phyloP scores from a whole-genome alignment of 768 basidiomycete species.

The Leccinum olivaceopallidum region DNA sequence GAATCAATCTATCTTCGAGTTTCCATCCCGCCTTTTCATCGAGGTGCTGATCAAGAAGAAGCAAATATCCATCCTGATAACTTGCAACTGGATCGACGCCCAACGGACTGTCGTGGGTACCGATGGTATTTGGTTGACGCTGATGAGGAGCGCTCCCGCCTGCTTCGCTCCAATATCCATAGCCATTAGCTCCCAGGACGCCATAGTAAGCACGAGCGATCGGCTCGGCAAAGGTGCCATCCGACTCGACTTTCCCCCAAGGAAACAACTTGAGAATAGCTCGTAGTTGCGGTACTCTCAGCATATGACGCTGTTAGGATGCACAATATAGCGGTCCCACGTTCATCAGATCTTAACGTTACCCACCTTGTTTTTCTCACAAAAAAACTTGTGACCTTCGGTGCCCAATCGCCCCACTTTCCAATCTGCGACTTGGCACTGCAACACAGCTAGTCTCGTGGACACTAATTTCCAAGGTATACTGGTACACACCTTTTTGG shows the following conservation, averaged over 20 bases:
- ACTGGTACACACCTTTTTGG: conserved; percentile 22
- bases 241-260: conserved; percentile 44
- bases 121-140: conserved; percentile 17
- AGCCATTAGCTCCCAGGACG: conserved; percentile 40
- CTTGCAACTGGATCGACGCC: conserved; percentile 13
- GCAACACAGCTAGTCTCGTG: conserved; percentile 2
- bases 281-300: conserved; percentile 34
- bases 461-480: not conserved
- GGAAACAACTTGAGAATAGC: conserved; percentile 39
- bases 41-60: conserved; percentile 32
- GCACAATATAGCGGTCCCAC: not conserved
- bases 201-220: conserved; percentile 37
- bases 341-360: not conserved
- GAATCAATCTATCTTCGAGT: conserved; percentile 35
- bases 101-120: conserved; percentile 1
- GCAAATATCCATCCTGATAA: conserved; percentile 35
- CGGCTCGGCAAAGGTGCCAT: conserved; percentile 39
- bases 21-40: conserved; percentile 40
- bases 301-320: conserved; percentile 37
- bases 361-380: conserved; percentile 36
- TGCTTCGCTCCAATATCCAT: conserved; percentile 43
- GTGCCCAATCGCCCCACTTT: conserved; percentile 30
- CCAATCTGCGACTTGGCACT: conserved; percentile 41
- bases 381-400: conserved; percentile 35
- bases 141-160: conserved; percentile 38